phyloP scores from a whole-genome alignment of 805 yeast species.

The Candida stauntonica region DNA sequence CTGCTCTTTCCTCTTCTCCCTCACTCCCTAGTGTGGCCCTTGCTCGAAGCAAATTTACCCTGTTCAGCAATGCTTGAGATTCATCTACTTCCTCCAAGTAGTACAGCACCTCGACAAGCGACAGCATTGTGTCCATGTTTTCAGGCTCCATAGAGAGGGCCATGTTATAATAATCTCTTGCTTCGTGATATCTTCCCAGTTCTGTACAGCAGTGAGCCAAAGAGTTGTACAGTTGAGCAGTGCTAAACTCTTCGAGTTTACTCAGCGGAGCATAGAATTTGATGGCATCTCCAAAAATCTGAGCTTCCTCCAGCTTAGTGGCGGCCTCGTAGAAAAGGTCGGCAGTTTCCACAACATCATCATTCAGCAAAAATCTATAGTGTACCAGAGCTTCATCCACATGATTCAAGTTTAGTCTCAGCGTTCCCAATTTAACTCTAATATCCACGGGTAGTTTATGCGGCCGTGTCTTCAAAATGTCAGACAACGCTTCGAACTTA shows the following conservation, averaged over 20 bases:
- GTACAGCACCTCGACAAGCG: constrained; percentile 77
- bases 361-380: constrained; percentile 53
- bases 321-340: constrained; percentile 82
- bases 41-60: constrained; percentile 37
- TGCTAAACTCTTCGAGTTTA: constrained; percentile 46
- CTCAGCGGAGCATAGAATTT: constrained; percentile 57
- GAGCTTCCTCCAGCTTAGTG: constrained; percentile 60
- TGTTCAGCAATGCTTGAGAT: constrained; percentile 50
- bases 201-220: constrained; percentile 78
- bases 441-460: constrained; percentile 79
- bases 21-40: constrained; percentile 26
- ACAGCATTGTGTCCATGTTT: constrained; percentile 68
- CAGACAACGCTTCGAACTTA: constrained; percentile 38
- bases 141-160: constrained; percentile 54
- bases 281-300: constrained; percentile 72
- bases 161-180: constrained; percentile 52
- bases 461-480: constrained; percentile 33
- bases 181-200: constrained; percentile 61
- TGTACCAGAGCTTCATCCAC: constrained; percentile 71
- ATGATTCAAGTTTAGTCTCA: constrained; percentile 62
- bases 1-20: constrained; percentile 18
- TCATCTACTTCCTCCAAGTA: constrained; percentile 55
- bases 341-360: constrained; percentile 53
- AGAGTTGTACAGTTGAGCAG: constrained; percentile 43
- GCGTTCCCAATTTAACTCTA: constrained; percentile 70